phyloP scores from a whole-genome alignment of 176 grass and related monocot species.

The Dendrocalamus sinicus region DNA sequence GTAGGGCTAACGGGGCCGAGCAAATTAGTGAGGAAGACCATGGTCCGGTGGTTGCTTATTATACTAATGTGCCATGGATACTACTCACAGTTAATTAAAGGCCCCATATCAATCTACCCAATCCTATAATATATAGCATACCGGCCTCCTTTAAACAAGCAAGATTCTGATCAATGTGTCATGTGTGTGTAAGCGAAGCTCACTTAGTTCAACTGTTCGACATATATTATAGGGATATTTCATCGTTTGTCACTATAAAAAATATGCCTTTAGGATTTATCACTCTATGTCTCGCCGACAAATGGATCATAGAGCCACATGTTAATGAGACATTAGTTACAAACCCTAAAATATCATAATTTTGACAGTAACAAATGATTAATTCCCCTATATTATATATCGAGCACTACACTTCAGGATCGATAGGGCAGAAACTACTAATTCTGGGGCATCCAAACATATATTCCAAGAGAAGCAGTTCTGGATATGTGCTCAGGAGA shows the following conservation, averaged over 20 bases:
- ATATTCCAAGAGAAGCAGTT: constrained; percentile 45
- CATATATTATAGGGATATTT: background rate
- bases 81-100: constrained; percentile 35
- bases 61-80: background rate
- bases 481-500: background rate
- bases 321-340: too few relatives aligned
- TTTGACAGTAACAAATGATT: too few relatives aligned
- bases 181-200: constrained; percentile 33
- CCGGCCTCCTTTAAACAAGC: constrained; percentile 36
- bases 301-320: too few relatives aligned
- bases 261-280: too few relatives aligned
- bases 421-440: constrained; percentile 37
- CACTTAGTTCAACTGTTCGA: background rate
- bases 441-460: constrained; percentile 50
- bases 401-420: constrained; percentile 28
- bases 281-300: too few relatives aligned
- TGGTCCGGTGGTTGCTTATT: background rate
- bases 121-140: constrained; percentile 22
- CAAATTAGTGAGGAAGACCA: constrained; percentile 13
- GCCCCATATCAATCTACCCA: constrained; percentile 42
- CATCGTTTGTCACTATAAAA: too few relatives aligned
- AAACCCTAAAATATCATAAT: too few relatives aligned
- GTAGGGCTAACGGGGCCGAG: background rate
- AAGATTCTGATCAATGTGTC: constrained; percentile 31
- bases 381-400: background rate